Evolutionary conservation across 495 filamentous ascomycete genomes (phyloP).

Genomic region (Talaromyces trachyspermus): DNA sequence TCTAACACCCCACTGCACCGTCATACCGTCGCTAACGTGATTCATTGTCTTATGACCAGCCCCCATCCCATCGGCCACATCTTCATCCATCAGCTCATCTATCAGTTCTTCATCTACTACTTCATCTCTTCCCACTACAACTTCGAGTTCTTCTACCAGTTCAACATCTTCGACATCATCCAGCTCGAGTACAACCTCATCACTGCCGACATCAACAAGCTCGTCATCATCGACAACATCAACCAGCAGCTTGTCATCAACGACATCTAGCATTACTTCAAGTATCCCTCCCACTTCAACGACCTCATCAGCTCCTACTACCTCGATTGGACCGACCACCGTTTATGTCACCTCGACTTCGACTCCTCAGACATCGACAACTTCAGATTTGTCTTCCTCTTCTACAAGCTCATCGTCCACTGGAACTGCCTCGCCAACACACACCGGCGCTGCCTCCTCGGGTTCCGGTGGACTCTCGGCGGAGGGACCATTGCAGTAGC

Average conservation of each 20-base stretch:
- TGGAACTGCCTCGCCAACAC: constrained; percentile 24
- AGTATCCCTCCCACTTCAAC: constrained; percentile 16
- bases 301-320: constrained; percentile 8
- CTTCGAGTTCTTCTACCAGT: constrained; percentile 10
- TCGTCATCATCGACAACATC: constrained; percentile 13
- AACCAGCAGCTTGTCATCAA: constrained; percentile 20
- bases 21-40: too few species aligned
- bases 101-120: too few species aligned
- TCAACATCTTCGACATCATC: constrained; percentile 13
- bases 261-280: constrained; percentile 17
- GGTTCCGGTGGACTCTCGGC: constrained; percentile 44
- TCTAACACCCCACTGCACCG: too few species aligned
- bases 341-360: constrained; percentile 27
- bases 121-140: too few species aligned
- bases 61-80: too few species aligned
- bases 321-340: constrained; percentile 16
- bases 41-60: too few species aligned
- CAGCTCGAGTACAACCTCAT: constrained; percentile 10
- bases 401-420: constrained; percentile 18
- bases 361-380: constrained; percentile 17
- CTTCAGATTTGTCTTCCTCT: constrained; percentile 7
- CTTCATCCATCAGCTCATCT: too few species aligned
- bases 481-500: constrained; percentile 78
- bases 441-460: constrained; percentile 22
- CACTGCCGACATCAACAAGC: constrained; percentile 13